These are phyloP conservation scores for Apiospora malaysiana DNA, from an alignment of 2,329 filamentous ascomycete genomes.

Conservation along the genomic window DNA sequence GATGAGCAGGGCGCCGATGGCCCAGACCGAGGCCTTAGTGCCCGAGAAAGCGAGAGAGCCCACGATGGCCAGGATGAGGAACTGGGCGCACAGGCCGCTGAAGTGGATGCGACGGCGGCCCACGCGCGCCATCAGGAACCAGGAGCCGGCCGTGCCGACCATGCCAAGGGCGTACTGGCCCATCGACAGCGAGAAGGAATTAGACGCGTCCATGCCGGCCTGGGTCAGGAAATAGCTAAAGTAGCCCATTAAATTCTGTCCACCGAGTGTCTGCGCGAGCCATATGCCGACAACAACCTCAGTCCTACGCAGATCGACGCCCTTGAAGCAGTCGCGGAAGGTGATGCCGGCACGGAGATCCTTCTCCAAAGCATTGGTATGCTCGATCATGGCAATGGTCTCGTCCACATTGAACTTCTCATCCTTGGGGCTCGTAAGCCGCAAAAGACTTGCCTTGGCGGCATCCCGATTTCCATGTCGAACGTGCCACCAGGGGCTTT, in stretches of 20 bases:
- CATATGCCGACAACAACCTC: slow-evolving; percentile 57
- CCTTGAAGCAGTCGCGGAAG: slow-evolving; percentile 59
- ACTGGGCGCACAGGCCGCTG: slow-evolving; percentile 48
- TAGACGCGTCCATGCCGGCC: slow-evolving; percentile 50
- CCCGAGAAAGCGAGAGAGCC: slow-evolving; percentile 46
- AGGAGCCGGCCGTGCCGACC: slow-evolving; percentile 56
- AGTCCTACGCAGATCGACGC: slow-evolving; percentile 57
- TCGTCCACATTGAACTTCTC: slow-evolving; percentile 51
- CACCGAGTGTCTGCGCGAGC: slow-evolving; percentile 55
- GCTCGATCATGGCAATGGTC: slow-evolving; percentile 58
- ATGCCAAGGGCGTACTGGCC: slow-evolving; percentile 57
- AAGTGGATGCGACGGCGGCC: slow-evolving; percentile 58
- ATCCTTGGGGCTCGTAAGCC: slow-evolving; percentile 47
- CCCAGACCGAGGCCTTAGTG: slow-evolving; percentile 45
- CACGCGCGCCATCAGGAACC: slow-evolving; percentile 54
- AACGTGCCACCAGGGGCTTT: slow-evolving; percentile 58
- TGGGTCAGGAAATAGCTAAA: slow-evolving; percentile 53
- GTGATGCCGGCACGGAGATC: slow-evolving; percentile 47
- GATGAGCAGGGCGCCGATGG: slow-evolving; percentile 54
- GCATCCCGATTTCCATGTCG: slow-evolving; percentile 48
- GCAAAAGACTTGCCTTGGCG: slow-evolving; percentile 48
- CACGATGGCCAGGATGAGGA: slow-evolving; percentile 47
- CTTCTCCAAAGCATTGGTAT: slow-evolving; percentile 58
- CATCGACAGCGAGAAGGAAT: slow-evolving; percentile 53
- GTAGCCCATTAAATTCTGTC: slow-evolving; percentile 56